phyloP scores from a whole-genome alignment of 2,329 filamentous ascomycete genomes.

The Fusarium denticulatum region DNA sequence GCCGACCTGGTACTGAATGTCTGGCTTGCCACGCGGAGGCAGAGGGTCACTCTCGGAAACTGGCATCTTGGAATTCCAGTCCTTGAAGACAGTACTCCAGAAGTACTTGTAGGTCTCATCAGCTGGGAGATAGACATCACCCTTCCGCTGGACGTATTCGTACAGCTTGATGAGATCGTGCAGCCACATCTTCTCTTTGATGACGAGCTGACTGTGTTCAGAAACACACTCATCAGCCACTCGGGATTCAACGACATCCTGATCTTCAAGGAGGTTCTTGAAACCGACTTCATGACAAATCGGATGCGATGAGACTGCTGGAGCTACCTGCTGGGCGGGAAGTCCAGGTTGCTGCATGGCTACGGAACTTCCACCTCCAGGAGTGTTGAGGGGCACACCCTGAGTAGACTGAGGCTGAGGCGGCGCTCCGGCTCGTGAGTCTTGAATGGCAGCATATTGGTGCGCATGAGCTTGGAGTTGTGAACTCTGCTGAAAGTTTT shows the following conservation, averaged over 20 bases:
- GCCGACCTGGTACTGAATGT: background rate
- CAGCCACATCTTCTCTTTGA: conserved; percentile 8
- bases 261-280: background rate
- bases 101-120: background rate
- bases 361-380: background rate
- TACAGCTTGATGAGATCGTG: conserved; percentile 4
- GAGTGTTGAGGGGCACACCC: background rate
- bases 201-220: background rate
- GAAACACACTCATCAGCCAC: background rate
- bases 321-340: background rate
- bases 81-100: background rate
- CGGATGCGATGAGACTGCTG: background rate
- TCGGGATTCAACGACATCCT: background rate
- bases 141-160: background rate
- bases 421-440: background rate
- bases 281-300: background rate
- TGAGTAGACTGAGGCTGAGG: background rate
- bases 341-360: background rate
- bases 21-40: background rate
- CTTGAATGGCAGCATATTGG: background rate
- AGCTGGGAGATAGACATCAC: background rate
- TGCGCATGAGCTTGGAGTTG: background rate
- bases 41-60: background rate
- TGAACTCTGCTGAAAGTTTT: background rate
- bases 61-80: background rate